These are phyloP conservation scores for Narthecium ossifragum DNA, from an alignment of 106 monocot genomes.

Conservation along the genomic window DNA sequence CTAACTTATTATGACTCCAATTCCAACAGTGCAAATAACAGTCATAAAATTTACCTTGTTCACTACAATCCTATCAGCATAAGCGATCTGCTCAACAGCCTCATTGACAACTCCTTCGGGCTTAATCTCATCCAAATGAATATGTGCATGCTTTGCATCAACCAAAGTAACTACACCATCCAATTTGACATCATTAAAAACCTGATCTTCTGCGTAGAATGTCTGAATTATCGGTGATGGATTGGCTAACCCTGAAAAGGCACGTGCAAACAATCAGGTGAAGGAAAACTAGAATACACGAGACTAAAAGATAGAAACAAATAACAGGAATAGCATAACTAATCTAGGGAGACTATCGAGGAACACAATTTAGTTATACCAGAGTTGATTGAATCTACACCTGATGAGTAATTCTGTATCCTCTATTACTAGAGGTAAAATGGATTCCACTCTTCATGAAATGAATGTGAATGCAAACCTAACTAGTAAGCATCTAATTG, in stretches of 20 bases:
- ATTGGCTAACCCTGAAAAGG: constrained; percentile 79
- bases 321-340: too few species aligned
- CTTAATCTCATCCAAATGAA: constrained; percentile 89
- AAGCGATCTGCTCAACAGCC: constrained; percentile 96
- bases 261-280: not conserved
- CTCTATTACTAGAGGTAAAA: too few species aligned
- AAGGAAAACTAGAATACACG: not conserved
- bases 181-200: constrained; percentile 88
- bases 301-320: too few species aligned
- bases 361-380: too few species aligned
- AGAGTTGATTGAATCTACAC: too few species aligned
- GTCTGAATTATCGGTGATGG: constrained; percentile 97
- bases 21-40: too few species aligned
- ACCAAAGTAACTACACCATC: constrained; percentile 98
- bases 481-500: too few species aligned
- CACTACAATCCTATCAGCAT: constrained; percentile 97
- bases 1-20: too few species aligned
- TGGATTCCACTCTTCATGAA: too few species aligned
- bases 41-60: constrained; percentile 71
- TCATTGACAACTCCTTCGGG: constrained; percentile 92
- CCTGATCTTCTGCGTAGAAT: constrained; percentile 83
- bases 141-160: constrained; percentile 79
- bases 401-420: too few species aligned
- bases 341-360: too few species aligned
- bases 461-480: too few species aligned